phyloP scores from a whole-genome alignment of 1,284 basidiomycete genomes.

The Tilletia indica region DNA sequence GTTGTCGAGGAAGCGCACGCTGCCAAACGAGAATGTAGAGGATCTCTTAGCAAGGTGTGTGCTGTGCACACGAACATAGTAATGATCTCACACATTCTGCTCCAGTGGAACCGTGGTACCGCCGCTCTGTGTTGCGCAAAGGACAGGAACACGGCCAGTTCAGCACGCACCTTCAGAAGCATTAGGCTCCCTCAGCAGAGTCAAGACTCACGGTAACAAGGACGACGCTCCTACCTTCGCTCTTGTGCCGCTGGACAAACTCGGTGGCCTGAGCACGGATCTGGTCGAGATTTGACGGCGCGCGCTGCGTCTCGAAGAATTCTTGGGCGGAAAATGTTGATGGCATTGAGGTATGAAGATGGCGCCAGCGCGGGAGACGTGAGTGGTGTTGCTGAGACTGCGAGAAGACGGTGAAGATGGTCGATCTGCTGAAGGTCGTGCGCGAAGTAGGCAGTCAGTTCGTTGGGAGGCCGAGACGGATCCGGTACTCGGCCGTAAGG shows the following conservation, averaged over 20 bases:
- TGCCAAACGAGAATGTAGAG: conserved; percentile 55
- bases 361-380: neutral
- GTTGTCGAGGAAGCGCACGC: conserved; percentile 96
- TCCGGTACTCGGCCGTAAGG: no score
- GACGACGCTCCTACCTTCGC: conserved; percentile 73
- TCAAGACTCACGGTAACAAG: conserved; percentile 77
- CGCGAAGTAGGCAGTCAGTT: neutral
- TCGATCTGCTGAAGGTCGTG: neutral
- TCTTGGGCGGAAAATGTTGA: conserved; percentile 28
- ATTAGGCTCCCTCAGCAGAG: neutral
- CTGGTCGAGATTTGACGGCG: conserved; percentile 34
- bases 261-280: conserved; percentile 27
- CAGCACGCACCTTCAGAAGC: neutral
- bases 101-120: conserved; percentile 54
- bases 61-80: conserved; percentile 8
- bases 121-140: conserved; percentile 37
- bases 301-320: conserved; percentile 43
- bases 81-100: conserved; percentile 38
- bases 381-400: neutral
- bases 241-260: conserved; percentile 72
- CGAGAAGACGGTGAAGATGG: neutral
- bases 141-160: neutral
- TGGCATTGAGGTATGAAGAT: neutral
- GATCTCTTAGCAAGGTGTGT: neutral
- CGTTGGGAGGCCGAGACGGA: neutral